These are phyloP conservation scores for Betula pendula DNA, from an alignment of 306 rosid species.

Conservation along the genomic window DNA sequence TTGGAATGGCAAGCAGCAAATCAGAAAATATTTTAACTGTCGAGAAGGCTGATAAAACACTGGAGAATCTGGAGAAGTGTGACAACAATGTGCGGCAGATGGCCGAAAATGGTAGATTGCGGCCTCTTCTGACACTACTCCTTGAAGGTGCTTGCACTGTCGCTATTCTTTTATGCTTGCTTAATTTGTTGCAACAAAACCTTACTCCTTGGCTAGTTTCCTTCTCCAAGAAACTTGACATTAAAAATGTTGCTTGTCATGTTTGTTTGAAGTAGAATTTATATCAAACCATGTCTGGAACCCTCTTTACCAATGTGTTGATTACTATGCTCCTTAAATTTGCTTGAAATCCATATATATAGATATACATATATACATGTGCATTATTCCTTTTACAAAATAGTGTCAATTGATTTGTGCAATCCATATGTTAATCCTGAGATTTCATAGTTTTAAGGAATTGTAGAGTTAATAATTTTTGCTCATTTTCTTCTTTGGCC, in stretches of 20 bases:
- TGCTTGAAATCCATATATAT: background rate
- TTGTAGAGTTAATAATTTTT: background rate
- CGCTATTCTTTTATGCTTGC: constrained; percentile 6
- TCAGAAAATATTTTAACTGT: constrained; percentile 77
- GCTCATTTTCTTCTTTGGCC: background rate
- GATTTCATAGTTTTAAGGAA: background rate
- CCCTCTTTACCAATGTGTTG: background rate
- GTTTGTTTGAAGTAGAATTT: constrained; percentile 5
- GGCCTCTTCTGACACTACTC: constrained; percentile 79
- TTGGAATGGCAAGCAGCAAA: constrained; percentile 95
- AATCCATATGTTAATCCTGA: background rate
- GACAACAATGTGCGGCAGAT: constrained; percentile 92
- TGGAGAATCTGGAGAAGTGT: constrained; percentile 78
- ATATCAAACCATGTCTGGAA: background rate
- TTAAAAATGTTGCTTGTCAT: background rate
- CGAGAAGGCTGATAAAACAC: constrained; percentile 72
- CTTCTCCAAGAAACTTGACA: background rate
- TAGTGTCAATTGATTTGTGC: background rate
- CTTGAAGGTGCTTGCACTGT: constrained; percentile 71
- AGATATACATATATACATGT: background rate
- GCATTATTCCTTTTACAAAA: background rate
- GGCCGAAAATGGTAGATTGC: constrained; percentile 91
- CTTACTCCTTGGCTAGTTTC: constrained; percentile 4
- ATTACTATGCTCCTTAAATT: background rate
- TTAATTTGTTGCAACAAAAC: background rate